phyloP scores from a whole-genome alignment of 306 rosid species.

The Cucumis melo region DNA sequence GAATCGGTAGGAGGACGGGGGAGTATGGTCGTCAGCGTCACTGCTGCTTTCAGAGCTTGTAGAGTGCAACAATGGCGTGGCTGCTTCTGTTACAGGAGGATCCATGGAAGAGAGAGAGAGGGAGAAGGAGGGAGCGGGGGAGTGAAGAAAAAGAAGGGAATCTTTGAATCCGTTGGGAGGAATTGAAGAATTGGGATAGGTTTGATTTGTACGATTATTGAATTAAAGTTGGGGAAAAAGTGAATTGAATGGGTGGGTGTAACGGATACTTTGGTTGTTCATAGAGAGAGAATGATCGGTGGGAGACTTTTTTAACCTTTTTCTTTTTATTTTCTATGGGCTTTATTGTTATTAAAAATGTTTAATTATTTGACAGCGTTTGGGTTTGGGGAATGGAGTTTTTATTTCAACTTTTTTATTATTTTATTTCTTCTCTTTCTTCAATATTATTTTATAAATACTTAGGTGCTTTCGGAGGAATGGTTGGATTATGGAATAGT shows the following conservation, averaged over 20 bases:
- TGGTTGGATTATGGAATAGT: too few relatives aligned
- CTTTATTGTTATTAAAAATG: neutral
- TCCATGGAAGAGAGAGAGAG: conserved; percentile 5
- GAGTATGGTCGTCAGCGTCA: conserved; percentile 29
- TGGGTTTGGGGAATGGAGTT: too few relatives aligned
- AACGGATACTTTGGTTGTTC: conserved; percentile 45
- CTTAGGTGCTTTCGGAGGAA: too few relatives aligned
- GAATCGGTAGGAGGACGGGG: conserved; percentile 15
- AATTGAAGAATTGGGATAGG: neutral
- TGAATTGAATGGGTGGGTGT: conserved; percentile 12
- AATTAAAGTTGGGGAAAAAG: conserved; percentile 5
- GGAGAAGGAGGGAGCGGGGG: conserved; percentile 4
- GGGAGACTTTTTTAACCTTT: conserved; percentile 10
- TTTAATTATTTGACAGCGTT: neutral
- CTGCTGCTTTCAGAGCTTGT: conserved; percentile 17
- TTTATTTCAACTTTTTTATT: too few relatives aligned
- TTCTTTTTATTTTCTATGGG: neutral
- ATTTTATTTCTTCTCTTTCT: too few relatives aligned
- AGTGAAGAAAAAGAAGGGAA: neutral
- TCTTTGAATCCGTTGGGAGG: neutral
- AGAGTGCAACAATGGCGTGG: conserved; percentile 27
- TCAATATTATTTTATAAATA: too few relatives aligned
- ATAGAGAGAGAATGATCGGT: conserved; percentile 11
- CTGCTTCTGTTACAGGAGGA: conserved; percentile 17
- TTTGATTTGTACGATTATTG: neutral